Evolutionary conservation across 2,329 filamentous ascomycete genomes (phyloP).

Genomic region (Emericellopsis cladophorae): DNA sequence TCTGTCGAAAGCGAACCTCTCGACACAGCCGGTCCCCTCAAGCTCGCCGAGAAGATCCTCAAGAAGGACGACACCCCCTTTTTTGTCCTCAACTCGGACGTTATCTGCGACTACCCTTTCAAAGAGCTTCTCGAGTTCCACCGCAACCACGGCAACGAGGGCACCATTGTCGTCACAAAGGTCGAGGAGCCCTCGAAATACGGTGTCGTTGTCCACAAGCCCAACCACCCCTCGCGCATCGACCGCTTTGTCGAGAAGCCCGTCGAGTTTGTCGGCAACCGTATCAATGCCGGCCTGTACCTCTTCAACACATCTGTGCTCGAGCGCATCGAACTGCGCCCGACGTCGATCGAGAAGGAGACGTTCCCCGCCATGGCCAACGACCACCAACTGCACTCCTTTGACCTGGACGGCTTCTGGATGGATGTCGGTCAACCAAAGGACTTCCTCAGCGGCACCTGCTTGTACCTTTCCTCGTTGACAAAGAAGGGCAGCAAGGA

Average conservation of each 20-base stretch:
- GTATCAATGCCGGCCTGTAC: constrained; percentile 97
- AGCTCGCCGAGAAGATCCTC: constrained; percentile 85
- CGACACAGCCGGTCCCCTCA: constrained; percentile 87
- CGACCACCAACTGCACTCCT: constrained; percentile 86
- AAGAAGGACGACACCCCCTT: constrained; percentile 90
- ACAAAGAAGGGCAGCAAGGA: constrained; percentile 82
- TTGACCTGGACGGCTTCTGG: constrained; percentile 96
- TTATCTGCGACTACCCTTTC: constrained; percentile 98
- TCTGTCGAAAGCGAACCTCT: constrained; percentile 93
- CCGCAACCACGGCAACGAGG: constrained; percentile 84
- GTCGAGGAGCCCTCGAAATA: constrained; percentile 99
- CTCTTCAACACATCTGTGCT: constrained; percentile 91
- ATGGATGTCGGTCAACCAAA: constrained; percentile 99
- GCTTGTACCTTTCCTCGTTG: constrained; percentile 87
- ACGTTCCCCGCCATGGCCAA: constrained; percentile 90
- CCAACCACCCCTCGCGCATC: constrained; percentile 78
- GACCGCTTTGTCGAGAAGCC: constrained; percentile 99
- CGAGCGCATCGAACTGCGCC: constrained; percentile 84
- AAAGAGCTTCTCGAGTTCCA: constrained; percentile 82
- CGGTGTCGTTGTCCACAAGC: constrained; percentile 96
- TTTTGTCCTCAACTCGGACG: constrained; percentile 96
- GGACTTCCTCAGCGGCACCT: constrained; percentile 93
- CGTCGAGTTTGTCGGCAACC: constrained; percentile 95
- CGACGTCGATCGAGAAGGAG: constrained; percentile 97
- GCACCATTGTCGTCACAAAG: constrained; percentile 96